These are phyloP conservation scores for Tardiomyces digboiensis DNA, from an alignment of 1,139 yeast genomes.

Conservation along the genomic window DNA sequence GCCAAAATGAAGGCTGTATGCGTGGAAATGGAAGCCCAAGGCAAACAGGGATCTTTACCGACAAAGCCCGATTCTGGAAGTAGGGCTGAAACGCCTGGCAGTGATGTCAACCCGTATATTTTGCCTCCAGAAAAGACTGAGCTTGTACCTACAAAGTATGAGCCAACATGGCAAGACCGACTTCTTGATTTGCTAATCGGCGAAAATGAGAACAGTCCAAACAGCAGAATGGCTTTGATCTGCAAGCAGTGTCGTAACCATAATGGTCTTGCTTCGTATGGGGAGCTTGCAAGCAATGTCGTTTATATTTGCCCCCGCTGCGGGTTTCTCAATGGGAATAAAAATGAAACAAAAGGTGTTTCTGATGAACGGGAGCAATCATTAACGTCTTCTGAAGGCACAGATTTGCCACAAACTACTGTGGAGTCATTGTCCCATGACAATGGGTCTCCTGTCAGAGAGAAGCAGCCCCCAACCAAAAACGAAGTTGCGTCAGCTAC, in stretches of 20 bases:
- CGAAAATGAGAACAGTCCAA: slow-evolving; percentile 56
- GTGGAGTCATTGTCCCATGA: too few species aligned
- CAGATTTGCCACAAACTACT: too few species aligned
- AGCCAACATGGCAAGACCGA: slow-evolving; percentile 31
- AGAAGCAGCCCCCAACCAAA: too few species aligned
- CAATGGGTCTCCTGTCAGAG: too few species aligned
- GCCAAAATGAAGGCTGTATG: background rate
- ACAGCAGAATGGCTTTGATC: slow-evolving; percentile 61
- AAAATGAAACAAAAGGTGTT: slow-evolving; percentile 1
- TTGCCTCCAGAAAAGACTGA: background rate
- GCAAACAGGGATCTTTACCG: background rate
- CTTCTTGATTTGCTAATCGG: slow-evolving; percentile 52
- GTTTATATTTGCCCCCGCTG: slow-evolving; percentile 68
- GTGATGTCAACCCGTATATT: background rate
- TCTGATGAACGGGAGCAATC: slow-evolving; percentile 1
- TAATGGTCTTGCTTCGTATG: slow-evolving; percentile 81
- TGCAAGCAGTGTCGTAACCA: slow-evolving; percentile 57
- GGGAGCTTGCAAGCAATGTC: slow-evolving; percentile 44
- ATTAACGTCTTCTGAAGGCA: too few species aligned
- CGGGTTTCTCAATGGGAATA: slow-evolving; percentile 42
- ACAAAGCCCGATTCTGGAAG: too few species aligned
- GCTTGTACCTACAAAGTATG: slow-evolving; percentile 6
- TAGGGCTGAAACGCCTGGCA: background rate
- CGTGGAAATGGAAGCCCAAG: background rate
- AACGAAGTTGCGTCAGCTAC: too few species aligned